phyloP scores from a whole-genome alignment of 352 stramenopile genomes.

The Phytophthora nicotianae region DNA sequence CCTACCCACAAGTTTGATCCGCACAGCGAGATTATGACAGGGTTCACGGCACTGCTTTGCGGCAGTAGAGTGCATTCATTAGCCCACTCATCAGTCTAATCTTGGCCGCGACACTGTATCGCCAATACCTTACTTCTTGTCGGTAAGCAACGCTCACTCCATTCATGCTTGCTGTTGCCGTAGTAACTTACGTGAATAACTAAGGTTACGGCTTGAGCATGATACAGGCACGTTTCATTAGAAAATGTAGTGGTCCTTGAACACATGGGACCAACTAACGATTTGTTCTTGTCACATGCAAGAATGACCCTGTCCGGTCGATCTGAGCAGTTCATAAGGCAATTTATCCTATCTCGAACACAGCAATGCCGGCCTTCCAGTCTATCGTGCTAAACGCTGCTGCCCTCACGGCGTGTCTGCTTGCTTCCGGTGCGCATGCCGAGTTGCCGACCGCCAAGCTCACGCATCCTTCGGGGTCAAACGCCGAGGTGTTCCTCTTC shows the following conservation, averaged over 20 bases:
- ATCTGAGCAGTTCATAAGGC: slow-evolving; percentile 1
- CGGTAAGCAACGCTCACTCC: not conserved
- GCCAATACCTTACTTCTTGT: not conserved
- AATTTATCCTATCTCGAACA: slow-evolving; percentile 5
- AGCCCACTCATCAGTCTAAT: not conserved
- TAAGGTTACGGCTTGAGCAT: not conserved
- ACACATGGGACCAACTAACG: slow-evolving; percentile 19
- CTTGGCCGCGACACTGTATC: not conserved
- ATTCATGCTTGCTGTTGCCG: not conserved
- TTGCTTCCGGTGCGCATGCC: slow-evolving; percentile 18
- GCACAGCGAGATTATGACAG: slow-evolving; percentile 5
- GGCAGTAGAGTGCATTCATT: not conserved
- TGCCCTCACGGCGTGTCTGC: slow-evolving; percentile 2
- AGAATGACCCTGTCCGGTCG: not conserved
- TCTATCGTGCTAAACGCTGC: slow-evolving; percentile 5
- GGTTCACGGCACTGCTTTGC: too few species aligned
- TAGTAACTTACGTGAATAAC: too few species aligned
- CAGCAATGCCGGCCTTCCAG: slow-evolving; percentile 6
- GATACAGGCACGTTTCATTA: not conserved
- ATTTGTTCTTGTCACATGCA: slow-evolving; percentile 18
- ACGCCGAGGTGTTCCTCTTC: slow-evolving; percentile 68
- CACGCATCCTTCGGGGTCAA: slow-evolving; percentile 63
- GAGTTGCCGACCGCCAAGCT: slow-evolving; percentile 52
- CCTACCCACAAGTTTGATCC: slow-evolving; percentile 1
- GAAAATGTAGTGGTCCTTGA: not conserved